Conservation (phyloP, 495 filamentous ascomycete genomes). For the Penicillium cataractarum region DNA sequence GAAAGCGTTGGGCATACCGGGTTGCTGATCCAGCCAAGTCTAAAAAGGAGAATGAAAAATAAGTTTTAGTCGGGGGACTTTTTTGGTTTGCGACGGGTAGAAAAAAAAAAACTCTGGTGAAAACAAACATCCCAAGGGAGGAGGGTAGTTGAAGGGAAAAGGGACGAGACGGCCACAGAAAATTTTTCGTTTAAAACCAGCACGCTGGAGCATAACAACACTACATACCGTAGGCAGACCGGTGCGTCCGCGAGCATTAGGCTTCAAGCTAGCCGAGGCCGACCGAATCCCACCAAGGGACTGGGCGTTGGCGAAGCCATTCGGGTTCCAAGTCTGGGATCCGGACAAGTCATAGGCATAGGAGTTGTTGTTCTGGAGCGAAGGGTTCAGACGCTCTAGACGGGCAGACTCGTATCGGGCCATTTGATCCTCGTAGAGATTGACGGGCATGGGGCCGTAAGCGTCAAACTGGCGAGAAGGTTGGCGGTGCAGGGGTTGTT, state of each 20-base stretch:
- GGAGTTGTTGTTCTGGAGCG: constrained; percentile 50
- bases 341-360: constrained; percentile 65
- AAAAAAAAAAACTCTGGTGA: neutral
- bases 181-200: neutral
- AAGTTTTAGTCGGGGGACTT: constrained; percentile 9
- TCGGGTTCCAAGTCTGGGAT: constrained; percentile 69
- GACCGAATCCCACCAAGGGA: constrained; percentile 57
- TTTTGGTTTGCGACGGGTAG: neutral
- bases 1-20: constrained; percentile 55
- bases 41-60: constrained; percentile 20
- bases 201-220: neutral
- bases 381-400: constrained; percentile 62
- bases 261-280: constrained; percentile 60
- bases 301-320: constrained; percentile 56
- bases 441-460: constrained; percentile 62
- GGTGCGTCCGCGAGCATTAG: constrained; percentile 54
- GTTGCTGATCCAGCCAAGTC: constrained; percentile 66
- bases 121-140: neutral
- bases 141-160: neutral
- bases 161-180: neutral
- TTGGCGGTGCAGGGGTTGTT: constrained; percentile 68
- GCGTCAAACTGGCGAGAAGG: constrained; percentile 71
- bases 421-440: constrained; percentile 67
- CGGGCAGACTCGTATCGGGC: constrained; percentile 61
- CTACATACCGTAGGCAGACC: constrained; percentile 62